Conservation (phyloP, 2,329 filamentous ascomycete species). For the Pyricularia pennisetigena region DNA sequence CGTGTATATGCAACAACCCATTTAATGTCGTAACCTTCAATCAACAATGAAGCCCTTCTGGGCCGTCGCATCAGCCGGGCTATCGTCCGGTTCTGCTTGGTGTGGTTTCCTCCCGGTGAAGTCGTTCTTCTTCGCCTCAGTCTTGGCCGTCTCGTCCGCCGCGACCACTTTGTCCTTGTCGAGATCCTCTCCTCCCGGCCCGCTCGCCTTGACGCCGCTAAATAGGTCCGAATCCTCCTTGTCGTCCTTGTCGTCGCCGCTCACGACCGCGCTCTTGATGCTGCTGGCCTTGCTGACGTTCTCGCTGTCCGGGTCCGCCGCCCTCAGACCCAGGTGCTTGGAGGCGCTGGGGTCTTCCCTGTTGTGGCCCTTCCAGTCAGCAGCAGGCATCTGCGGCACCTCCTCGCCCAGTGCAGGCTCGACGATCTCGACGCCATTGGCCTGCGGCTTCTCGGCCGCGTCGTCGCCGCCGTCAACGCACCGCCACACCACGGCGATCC, state of each 20-base stretch:
- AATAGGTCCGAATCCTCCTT: conserved; percentile 13
- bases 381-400: conserved; percentile 58
- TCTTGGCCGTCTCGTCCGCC: neutral
- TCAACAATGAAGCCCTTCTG: conserved; percentile 13
- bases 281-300: conserved; percentile 67
- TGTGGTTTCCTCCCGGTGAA: neutral
- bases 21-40: conserved; percentile 3
- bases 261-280: conserved; percentile 31
- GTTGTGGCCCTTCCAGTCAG: conserved; percentile 64
- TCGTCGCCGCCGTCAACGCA: conserved; percentile 16
- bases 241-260: conserved; percentile 1
- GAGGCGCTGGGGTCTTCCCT: conserved; percentile 35
- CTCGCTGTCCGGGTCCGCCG: conserved; percentile 53
- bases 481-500: conserved; percentile 78
- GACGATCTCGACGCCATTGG: conserved; percentile 26
- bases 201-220: conserved; percentile 19
- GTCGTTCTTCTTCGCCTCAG: neutral
- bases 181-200: conserved; percentile 15
- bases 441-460: neutral
- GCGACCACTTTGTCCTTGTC: conserved; percentile 7
- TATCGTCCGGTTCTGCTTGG: neutral
- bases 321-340: conserved; percentile 60
- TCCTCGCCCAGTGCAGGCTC: conserved; percentile 59
- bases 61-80: conserved; percentile 7
- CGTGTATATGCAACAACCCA: neutral